Conservation (phyloP, 495 filamentous ascomycete genomes). For the Aspergillus nanangensis region DNA sequence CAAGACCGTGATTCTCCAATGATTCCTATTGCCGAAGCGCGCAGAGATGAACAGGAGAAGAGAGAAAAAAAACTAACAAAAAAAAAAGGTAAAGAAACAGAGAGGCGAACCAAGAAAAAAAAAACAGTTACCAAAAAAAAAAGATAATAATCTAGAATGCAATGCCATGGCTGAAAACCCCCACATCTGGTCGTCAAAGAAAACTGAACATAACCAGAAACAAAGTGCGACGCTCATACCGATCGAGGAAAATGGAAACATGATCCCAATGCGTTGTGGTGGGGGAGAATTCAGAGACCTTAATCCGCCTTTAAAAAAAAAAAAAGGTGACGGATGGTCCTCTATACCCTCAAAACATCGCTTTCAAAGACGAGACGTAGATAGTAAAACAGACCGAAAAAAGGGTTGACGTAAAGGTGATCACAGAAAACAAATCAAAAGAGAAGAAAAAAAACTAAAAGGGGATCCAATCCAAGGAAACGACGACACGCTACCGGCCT, state of each 20-base stretch:
- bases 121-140: no score
- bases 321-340: slow-evolving; percentile 21
- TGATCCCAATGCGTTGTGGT: slow-evolving; percentile 14
- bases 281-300: no score
- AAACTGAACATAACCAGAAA: slow-evolving; percentile 23
- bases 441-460: slow-evolving; percentile 29
- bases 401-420: slow-evolving; percentile 21
- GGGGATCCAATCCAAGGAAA: slow-evolving; percentile 30
- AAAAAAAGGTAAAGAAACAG: not conserved
- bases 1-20: slow-evolving; percentile 45
- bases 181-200: slow-evolving; percentile 20
- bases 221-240: slow-evolving; percentile 23
- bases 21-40: slow-evolving; percentile 39
- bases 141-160: slow-evolving; percentile 48
- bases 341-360: slow-evolving; percentile 32
- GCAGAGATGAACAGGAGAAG: slow-evolving; percentile 32
- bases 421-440: slow-evolving; percentile 28
- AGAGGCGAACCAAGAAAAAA: slow-evolving; percentile 17
- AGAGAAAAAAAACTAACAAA: slow-evolving; percentile 6
- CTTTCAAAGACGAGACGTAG: slow-evolving; percentile 22
- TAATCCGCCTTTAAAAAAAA: no score
- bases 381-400: slow-evolving; percentile 25
- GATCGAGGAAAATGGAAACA: slow-evolving; percentile 27
- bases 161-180: slow-evolving; percentile 28
- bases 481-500: slow-evolving; percentile 44